Percentiles rank a stretch among this genome's conserved stretches.
phyloP scores from a whole-genome alignment of 73 alveolate genomes.

The Symbiodinium natans region DNA sequence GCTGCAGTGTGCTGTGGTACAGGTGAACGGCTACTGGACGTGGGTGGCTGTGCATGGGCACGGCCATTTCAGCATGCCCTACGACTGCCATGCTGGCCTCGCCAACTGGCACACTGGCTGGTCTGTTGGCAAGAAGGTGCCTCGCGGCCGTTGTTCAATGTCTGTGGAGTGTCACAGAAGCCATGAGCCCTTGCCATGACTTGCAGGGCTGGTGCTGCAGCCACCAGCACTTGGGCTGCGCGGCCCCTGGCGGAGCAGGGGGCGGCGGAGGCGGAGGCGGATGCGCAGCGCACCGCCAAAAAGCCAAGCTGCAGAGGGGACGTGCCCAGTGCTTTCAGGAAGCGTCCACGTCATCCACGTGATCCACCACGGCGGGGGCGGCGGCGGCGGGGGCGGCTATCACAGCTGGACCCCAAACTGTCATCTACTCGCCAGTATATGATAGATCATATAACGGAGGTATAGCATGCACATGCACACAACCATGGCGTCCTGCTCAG shows the following conservation, averaged over 20 bases:
- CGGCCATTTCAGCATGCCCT: slow-evolving; percentile 36
- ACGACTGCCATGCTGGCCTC: slow-evolving; percentile 23
- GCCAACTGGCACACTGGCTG: slow-evolving; percentile 21
- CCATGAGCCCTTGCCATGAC: too few relatives aligned
- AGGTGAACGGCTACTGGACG: slow-evolving; percentile 85
- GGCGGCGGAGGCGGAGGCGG: not conserved
- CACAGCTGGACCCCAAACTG: not conserved
- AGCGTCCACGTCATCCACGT: not conserved
- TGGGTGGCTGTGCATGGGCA: slow-evolving; percentile 69
- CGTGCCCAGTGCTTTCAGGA: not conserved
- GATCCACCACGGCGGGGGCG: not conserved
- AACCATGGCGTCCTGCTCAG: not conserved
- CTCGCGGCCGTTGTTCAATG: too few relatives aligned
- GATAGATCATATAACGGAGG: not conserved
- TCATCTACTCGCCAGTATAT: too few relatives aligned
- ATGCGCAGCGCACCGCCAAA: slow-evolving; percentile 9
- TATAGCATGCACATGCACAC: too few relatives aligned
- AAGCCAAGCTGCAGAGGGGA: not conserved
- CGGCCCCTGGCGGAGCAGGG: slow-evolving; percentile 29
- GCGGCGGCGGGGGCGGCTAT: not conserved
- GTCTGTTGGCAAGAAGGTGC: slow-evolving; percentile 14
- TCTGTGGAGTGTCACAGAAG: too few relatives aligned
- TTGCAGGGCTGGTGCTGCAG: slow-evolving; percentile 68
- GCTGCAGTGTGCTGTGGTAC: not conserved
- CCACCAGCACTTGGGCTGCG: slow-evolving; percentile 59